These are phyloP conservation scores for Cetraspora pellucida DNA, from an alignment of 192 early-diverging fungal species.

Conservation along the genomic window DNA sequence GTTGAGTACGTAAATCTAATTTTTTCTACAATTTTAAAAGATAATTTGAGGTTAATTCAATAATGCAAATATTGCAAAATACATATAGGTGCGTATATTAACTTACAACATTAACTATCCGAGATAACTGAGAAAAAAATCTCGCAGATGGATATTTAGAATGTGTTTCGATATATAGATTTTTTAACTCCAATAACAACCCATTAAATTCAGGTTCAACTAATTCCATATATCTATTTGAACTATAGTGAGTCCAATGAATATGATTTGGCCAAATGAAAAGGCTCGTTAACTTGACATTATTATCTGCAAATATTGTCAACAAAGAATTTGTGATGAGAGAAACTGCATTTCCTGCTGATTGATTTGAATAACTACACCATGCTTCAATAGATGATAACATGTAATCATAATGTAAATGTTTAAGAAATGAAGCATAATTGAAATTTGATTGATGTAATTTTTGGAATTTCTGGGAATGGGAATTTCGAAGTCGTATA, in stretches of 20 bases:
- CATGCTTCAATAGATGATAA: neutral
- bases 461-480: neutral
- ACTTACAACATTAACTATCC: constrained; percentile 4
- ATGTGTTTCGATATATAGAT: neutral
- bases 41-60: neutral
- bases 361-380: neutral
- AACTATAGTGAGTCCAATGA: neutral
- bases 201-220: neutral
- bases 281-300: neutral
- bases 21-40: neutral
- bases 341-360: neutral
- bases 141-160: neutral
- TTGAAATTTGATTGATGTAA: neutral
- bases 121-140: neutral
- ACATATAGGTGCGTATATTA: neutral
- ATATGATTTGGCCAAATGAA: neutral
- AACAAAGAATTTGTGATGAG: neutral
- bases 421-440: neutral
- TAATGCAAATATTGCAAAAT: neutral
- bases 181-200: neutral
- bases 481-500: no score
- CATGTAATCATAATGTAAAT: constrained; percentile 17
- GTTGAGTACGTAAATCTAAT: neutral
- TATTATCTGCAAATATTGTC: neutral
- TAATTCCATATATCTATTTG: constrained; percentile 7